Evolutionary conservation across 2,329 filamentous ascomycete genomes (phyloP).

Genomic region (Apiospora marii): DNA sequence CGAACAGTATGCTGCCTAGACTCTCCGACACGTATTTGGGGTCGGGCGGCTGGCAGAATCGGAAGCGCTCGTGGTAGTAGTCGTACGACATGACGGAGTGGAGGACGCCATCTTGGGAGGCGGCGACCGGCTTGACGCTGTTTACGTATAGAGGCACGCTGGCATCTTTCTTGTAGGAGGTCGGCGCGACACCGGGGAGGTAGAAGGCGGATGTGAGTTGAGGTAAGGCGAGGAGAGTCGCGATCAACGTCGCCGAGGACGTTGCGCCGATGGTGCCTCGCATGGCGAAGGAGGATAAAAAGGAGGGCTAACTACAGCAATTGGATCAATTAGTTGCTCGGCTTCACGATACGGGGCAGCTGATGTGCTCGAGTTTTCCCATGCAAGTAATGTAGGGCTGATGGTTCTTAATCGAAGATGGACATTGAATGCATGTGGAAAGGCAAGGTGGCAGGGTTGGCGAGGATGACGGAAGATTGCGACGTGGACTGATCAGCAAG

Average conservation of each 20-base stretch:
- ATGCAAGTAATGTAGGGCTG: not conserved
- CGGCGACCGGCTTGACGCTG: conserved; percentile 85
- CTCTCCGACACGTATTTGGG: conserved; percentile 85
- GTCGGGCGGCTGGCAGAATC: conserved; percentile 83
- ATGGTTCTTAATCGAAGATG: not conserved
- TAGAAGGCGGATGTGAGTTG: conserved; percentile 81
- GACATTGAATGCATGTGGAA: not conserved
- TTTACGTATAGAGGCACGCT: conserved; percentile 91
- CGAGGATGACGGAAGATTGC: not conserved
- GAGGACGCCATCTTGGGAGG: conserved; percentile 78
- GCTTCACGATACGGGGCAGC: not conserved
- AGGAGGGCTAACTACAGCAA: not conserved
- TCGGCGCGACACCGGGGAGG: conserved; percentile 93
- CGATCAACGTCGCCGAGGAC: conserved; percentile 57
- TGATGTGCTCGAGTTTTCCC: not conserved
- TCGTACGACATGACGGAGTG: conserved; percentile 96
- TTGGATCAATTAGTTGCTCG: not conserved
- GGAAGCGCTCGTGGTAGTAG: conserved; percentile 89
- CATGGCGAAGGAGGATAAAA: conserved; percentile 47
- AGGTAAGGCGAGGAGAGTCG: conserved; percentile 59
- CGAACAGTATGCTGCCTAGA: conserved; percentile 94
- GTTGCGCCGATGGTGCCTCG: conserved; percentile 54
- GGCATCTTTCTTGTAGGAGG: conserved; percentile 84
- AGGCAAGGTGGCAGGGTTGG: not conserved
- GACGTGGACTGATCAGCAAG: conserved; percentile 1